Evolutionary conservation across 2,329 filamentous ascomycete genomes (phyloP).

Genomic region (Ophiostoma piceae): DNA sequence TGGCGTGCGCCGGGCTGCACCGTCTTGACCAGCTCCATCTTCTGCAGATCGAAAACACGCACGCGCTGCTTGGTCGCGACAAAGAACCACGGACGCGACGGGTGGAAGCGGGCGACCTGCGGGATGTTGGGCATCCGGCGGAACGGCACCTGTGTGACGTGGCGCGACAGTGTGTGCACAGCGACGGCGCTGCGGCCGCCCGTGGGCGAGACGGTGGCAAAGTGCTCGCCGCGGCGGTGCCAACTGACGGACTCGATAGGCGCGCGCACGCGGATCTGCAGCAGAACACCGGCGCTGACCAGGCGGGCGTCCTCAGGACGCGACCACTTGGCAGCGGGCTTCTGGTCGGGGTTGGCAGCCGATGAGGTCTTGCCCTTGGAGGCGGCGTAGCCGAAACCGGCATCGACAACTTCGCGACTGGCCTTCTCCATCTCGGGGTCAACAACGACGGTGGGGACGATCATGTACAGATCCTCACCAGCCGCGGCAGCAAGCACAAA

Average conservation of each 20-base stretch:
- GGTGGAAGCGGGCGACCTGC: constrained; percentile 91
- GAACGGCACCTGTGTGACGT: constrained; percentile 93
- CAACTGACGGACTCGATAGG: constrained; percentile 84
- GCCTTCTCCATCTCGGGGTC: constrained; percentile 68
- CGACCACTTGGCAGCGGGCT: constrained; percentile 74
- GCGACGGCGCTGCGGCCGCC: constrained; percentile 76
- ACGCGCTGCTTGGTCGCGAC: constrained; percentile 92
- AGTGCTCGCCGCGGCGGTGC: constrained; percentile 92
- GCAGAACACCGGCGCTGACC: constrained; percentile 70
- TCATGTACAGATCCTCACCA: constrained; percentile 79
- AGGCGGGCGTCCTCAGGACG: constrained; percentile 68
- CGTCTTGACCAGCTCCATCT: constrained; percentile 86
- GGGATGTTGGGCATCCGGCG: constrained; percentile 66
- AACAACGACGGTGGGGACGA: constrained; percentile 63
- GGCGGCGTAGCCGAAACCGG: constrained; percentile 89
- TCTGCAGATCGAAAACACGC: constrained; percentile 87
- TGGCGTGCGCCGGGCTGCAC: constrained; percentile 86
- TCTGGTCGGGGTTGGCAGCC: constrained; percentile 59
- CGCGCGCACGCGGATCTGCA: constrained; percentile 73
- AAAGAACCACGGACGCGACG: constrained; percentile 86
- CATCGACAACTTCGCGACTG: constrained; percentile 72
- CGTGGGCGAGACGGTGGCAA: constrained; percentile 81
- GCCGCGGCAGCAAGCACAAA: constrained; percentile 77
- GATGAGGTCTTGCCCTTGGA: constrained; percentile 53
- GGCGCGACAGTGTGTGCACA: constrained; percentile 92